A percentile compares a stretch with the other conserved stretches of the same genome.
phyloP scores from a whole-genome alignment of 345 rosid genomes.

The Dipteronia dyeriana region DNA sequence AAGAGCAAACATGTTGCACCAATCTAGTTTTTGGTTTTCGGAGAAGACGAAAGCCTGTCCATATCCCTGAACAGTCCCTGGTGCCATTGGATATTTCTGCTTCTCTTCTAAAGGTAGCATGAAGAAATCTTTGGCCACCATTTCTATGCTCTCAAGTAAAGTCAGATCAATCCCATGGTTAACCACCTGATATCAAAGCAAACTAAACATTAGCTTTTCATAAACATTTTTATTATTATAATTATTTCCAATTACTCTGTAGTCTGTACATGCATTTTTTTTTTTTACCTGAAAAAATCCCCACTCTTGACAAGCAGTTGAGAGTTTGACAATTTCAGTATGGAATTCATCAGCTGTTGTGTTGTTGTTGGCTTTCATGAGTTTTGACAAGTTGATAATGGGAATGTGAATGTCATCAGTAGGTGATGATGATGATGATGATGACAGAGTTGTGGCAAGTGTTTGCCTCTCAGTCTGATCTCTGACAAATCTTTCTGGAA shows the following conservation, averaged over 20 bases:
- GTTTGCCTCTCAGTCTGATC: conserved; percentile 60
- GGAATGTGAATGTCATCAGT: conserved; percentile 63
- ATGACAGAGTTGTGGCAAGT: conserved; percentile 17
- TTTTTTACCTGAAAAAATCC: conserved; percentile 83
- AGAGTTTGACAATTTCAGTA: conserved; percentile 47
- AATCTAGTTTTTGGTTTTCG: conserved; percentile 90
- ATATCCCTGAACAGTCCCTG: conserved; percentile 93
- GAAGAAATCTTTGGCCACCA: conserved; percentile 73
- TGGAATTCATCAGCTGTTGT: conserved; percentile 26
- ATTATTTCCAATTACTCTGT: not conserved
- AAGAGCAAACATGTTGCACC: conserved; percentile 99
- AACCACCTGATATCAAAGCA: conserved; percentile 50
- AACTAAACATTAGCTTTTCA: conserved; percentile 6
- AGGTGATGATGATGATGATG: conserved; percentile 18
- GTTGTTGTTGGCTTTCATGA: conserved; percentile 32
- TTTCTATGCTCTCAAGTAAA: conserved; percentile 63
- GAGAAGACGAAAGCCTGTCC: conserved; percentile 97
- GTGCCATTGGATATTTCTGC: conserved; percentile 78
- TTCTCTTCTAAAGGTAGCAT: conserved; percentile 83
- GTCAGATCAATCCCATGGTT: conserved; percentile 72
- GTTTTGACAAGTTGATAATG: conserved; percentile 65
- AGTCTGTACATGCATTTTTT: not conserved
- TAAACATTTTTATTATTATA: not conserved
- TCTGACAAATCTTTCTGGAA: conserved; percentile 80
- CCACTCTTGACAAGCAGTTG: conserved; percentile 86